Evolutionary conservation across 2,329 filamentous ascomycete species (phyloP), one percentile per base, ranked within the genome.

Genomic region (Fusarium globosum): DNA sequence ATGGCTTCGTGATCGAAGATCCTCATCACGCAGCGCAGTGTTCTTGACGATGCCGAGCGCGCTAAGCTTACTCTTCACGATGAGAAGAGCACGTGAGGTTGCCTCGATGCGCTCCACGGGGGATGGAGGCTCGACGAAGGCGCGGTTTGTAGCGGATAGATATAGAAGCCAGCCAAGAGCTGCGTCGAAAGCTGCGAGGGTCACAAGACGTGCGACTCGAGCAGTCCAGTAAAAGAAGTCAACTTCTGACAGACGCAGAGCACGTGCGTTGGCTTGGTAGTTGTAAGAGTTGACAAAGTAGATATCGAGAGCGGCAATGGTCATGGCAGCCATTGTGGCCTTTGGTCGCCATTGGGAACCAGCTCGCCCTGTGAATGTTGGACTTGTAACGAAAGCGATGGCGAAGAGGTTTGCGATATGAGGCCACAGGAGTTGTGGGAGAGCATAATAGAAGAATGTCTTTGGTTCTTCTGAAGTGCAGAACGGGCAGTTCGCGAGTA

Each of bases 11-110:
- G 82, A 86, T 67, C 95, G 89, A 81, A 98, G 83, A 48, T 88
- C 88, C 71, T 89, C 87, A 82, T 98, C 94, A 62, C 95, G 85
- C 64, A 92, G 86, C 21, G 93, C 88, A 6, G 94, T 94, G 84
- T 98, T 98, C 80, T 92, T 90, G 51, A 97, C 84, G 65, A 97
- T 90, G 13, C 90, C 93, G 42, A 93, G 84, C 2, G 93, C 93
- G 75, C 89, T 91, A 68, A 97, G 81, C 80, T 92, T 94, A 61
- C 89, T 88, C 79, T 91, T 88, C 18, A 89, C 86, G 10, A 83
- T 83, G 48, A 90, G 88, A 55, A 97, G 81, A 7, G 85, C 81
- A 55, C 88, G 85, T 56, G 89, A 87, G 4, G 86, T 84, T 3
- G 81, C 77, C 74, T 94, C 91, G 46, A 97, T 83, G 68, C 93